These are phyloP conservation scores for Powellomyces hirtus DNA, from an alignment of 192 early-diverging fungal species.

Conservation along the genomic window DNA sequence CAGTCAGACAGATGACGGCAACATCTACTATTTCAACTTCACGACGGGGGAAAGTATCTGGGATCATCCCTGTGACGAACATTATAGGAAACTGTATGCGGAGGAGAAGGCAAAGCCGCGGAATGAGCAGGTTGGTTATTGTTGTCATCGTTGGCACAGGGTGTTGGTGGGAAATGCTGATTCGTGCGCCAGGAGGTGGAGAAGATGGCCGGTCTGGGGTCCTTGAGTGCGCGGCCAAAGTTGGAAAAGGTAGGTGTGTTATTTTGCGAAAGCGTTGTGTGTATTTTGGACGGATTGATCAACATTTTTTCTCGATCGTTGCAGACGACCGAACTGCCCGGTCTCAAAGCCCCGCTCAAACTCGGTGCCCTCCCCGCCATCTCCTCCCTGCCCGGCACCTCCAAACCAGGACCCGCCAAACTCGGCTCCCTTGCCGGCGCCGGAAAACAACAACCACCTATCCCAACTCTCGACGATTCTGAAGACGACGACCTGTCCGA, in stretches of 20 bases:
- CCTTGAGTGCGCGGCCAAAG: no score
- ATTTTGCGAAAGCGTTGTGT: no score
- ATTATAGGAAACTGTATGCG: conserved; percentile 58
- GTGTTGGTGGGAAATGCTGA: no score
- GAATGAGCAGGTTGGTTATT: no score
- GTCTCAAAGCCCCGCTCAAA: not conserved
- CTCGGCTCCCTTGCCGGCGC: not conserved
- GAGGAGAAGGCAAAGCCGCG: conserved; percentile 51
- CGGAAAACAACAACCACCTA: conserved; percentile 7
- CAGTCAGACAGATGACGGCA: conserved; percentile 63
- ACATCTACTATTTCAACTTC: conserved; percentile 65
- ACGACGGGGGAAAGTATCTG: conserved; percentile 60
- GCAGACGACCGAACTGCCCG: not conserved
- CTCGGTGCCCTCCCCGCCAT: not conserved
- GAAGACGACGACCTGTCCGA: conserved; percentile 2
- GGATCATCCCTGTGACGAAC: conserved; percentile 68
- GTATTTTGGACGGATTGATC: no score
- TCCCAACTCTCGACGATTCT: not conserved
- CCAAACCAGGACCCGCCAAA: not conserved
- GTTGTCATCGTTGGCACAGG: no score
- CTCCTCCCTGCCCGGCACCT: not conserved
- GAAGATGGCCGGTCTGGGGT: no score
- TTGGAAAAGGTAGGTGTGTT: no score
- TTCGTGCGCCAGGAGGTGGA: no score
- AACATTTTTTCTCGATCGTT: no score